Base-by-base conservation (phyloP, 495 filamentous ascomycete genomes). In the Lepidopterella palustris region DNA sequence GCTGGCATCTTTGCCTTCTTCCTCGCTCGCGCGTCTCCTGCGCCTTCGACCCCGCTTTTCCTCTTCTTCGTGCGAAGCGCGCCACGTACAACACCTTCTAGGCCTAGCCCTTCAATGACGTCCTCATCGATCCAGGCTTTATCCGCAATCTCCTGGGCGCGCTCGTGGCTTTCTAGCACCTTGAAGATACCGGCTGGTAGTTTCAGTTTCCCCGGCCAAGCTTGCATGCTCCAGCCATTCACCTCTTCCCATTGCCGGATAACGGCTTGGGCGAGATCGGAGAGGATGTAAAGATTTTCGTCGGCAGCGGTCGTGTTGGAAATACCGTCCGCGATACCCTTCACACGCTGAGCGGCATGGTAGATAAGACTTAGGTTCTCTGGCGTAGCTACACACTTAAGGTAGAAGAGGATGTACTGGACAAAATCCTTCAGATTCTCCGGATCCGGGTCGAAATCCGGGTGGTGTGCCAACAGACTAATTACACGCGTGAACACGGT, bases 391-490 rank as follows among this genome's bases (percentile, higher is more conserved):
- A 97, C 85, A 25, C 84, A 83, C 32, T 78, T 82, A 39, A 97
- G 75, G 70, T 97, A 99, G 73, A 90, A 96, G 24, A 96, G 74
- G 52, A 97, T 82, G 70, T 97, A 99, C 65, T 80, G 82, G 5
- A 87, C 82, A 67, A 92, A 88, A 68, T 96, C 89, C 20, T 82
- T 74, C 47, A 97, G 72, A 52, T 92, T 88, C 5, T 81, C 84
- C 4, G 83, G 70, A 39, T 84, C 79, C 0, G 78, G 77, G 24
- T 80, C 78, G 70, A 92, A 99, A 71, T 99, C 95, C 0, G 92
- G 93, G 72, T 99, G 93, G 69, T 97, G 93, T 13, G 92, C 91
- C 18, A 97, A 82, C 24, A 97, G 76, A 39, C 88, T 93, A 40
- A 97, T 73, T 13, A 97, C 79, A 21, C 93, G 86, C 15, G 88